phyloP scores from a whole-genome alignment of 2,329 filamentous ascomycete genomes.

The Aspergillus aculeatus region DNA sequence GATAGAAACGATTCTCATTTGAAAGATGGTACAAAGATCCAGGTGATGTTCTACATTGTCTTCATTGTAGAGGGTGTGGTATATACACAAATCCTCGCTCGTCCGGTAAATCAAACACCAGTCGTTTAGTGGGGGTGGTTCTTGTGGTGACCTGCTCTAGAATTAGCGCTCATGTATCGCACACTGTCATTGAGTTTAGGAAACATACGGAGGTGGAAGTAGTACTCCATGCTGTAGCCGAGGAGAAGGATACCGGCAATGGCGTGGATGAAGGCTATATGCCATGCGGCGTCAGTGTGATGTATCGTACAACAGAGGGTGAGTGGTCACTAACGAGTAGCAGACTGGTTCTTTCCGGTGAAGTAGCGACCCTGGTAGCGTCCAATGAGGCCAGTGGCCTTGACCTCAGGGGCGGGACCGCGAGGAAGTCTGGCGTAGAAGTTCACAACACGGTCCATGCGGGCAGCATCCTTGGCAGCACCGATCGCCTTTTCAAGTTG shows the following conservation, averaged over 20 bases:
- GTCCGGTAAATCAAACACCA: conserved; percentile 16
- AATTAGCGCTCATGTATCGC: conserved; percentile 11
- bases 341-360: conserved; percentile 79
- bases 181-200: neutral
- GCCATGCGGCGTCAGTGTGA: conserved; percentile 11
- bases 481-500: conserved; percentile 72
- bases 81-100: conserved; percentile 41
- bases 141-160: conserved; percentile 88
- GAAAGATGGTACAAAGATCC: conserved; percentile 16
- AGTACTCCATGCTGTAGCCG: conserved; percentile 98
- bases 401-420: conserved; percentile 78
- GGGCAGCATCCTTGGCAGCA: conserved; percentile 88
- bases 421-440: conserved; percentile 99
- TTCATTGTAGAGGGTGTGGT: conserved; percentile 36
- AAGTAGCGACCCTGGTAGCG: conserved; percentile 88
- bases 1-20: neutral
- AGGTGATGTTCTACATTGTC: conserved; percentile 26
- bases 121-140: conserved; percentile 90
- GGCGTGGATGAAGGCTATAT: conserved; percentile 79
- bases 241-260: conserved; percentile 74
- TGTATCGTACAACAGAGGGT: neutral
- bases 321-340: conserved; percentile 68
- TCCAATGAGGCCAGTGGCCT: conserved; percentile 78
- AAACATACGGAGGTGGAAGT: conserved; percentile 96
- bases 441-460: conserved; percentile 96